These are phyloP conservation scores for Phialocephala sp. DNA, from an alignment of 2,329 filamentous ascomycete species.

Conservation along the genomic window DNA sequence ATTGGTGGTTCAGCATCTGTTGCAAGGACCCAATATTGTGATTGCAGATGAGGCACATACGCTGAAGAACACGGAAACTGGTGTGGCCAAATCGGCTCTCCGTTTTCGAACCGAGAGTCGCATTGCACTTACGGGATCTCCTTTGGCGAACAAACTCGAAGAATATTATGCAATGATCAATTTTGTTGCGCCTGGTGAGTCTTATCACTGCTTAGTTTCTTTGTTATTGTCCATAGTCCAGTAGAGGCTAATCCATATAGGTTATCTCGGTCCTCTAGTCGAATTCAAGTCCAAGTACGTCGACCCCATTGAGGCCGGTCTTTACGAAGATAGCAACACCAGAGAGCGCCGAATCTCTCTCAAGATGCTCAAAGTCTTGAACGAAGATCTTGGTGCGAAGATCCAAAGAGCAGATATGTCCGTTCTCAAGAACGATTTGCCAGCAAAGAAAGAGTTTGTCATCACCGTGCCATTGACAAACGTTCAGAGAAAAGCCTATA, in stretches of 20 bases:
- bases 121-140: constrained; percentile 86
- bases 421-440: constrained; percentile 69
- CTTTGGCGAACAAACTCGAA: constrained; percentile 80
- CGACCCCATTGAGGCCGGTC: constrained; percentile 73
- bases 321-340: constrained; percentile 66
- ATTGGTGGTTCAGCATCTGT: constrained; percentile 54
- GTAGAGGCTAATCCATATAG: not conserved
- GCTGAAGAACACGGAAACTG: constrained; percentile 69
- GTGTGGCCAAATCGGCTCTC: constrained; percentile 58
- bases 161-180: constrained; percentile 90
- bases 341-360: constrained; percentile 63
- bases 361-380: constrained; percentile 73
- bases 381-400: constrained; percentile 75
- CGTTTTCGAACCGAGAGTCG: constrained; percentile 71
- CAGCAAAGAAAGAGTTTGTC: constrained; percentile 81
- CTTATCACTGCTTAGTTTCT: not conserved
- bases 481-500: constrained; percentile 69
- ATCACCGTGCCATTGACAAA: constrained; percentile 73
- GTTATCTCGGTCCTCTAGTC: constrained; percentile 54
- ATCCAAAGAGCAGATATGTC: constrained; percentile 76
- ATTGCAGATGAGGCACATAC: constrained; percentile 85
- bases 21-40: constrained; percentile 71
- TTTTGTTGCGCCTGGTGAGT: constrained; percentile 73
- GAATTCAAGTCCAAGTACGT: constrained; percentile 77
- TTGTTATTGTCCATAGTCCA: not conserved